Percentiles rank a stretch among this genome's conserved stretches.
Evolutionary conservation across 108 stramenopile genomes (phyloP).

Genomic region (Conticribra weissflogii): DNA sequence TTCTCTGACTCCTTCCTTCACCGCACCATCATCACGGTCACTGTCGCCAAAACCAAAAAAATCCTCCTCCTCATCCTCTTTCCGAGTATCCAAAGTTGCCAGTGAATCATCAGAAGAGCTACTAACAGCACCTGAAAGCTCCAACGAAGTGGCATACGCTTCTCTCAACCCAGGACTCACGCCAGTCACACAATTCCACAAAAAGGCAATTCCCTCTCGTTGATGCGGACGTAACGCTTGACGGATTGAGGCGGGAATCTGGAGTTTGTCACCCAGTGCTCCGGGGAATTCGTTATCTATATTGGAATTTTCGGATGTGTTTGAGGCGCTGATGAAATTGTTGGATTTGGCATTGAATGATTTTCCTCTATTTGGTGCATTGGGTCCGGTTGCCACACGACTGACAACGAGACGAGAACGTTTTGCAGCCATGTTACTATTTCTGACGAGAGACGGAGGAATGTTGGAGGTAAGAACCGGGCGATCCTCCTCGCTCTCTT

Average conservation of each 20-base stretch:
- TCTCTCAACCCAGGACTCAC: slow-evolving; percentile 23
- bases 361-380: no score
- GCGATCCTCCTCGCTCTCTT: not conserved
- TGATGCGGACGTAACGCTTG: slow-evolving; percentile 67
- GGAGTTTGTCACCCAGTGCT: slow-evolving; percentile 41
- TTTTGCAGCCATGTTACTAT: not conserved
- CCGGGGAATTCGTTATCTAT: slow-evolving; percentile 41
- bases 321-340: not conserved
- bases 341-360: no score
- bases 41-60: not conserved
- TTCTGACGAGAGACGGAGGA: slow-evolving; percentile 1
- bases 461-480: not conserved
- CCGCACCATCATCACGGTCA: not conserved
- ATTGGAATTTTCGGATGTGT: slow-evolving; percentile 5
- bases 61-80: not conserved
- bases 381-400: no score
- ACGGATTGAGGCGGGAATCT: slow-evolving; percentile 54
- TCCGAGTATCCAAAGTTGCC: slow-evolving; percentile 1
- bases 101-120: slow-evolving; percentile 7
- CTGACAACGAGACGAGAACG: no score
- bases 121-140: not conserved
- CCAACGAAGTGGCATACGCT: not conserved
- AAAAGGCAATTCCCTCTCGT: slow-evolving; percentile 64
- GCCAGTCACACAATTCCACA: slow-evolving; percentile 81
- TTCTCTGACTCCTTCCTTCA: not conserved